Conservation (phyloP, 176 grass and related monocot genomes). For the Tillandsia fasciculata region DNA sequence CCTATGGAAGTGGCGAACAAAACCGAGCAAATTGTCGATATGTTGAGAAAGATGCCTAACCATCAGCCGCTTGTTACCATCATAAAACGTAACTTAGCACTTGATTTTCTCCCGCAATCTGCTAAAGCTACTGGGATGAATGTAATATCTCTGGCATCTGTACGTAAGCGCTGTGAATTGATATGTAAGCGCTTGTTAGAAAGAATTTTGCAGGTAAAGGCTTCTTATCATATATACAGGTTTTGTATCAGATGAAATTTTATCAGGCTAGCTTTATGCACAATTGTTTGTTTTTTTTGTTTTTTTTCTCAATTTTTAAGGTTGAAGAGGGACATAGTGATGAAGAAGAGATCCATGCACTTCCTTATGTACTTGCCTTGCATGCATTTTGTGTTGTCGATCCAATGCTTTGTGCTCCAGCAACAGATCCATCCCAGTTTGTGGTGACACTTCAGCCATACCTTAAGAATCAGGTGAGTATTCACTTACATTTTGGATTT, state of each 20-base stretch:
- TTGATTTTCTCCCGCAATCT: conserved; percentile 97
- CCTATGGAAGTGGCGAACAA: conserved; percentile 91
- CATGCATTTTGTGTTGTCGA: conserved; percentile 97
- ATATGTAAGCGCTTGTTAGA: conserved; percentile 88
- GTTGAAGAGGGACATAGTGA: conserved; percentile 70
- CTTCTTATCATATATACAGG: background rate
- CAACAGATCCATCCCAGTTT: conserved; percentile 91
- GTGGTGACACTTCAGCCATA: conserved; percentile 97
- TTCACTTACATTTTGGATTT: background rate
- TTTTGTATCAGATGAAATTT: background rate
- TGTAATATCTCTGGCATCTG: conserved; percentile 44
- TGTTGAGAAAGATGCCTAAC: conserved; percentile 93
- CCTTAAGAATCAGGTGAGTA: conserved; percentile 85
- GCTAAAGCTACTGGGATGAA: conserved; percentile 78
- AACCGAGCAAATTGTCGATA: conserved; percentile 98
- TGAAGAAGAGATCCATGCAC: conserved; percentile 65
- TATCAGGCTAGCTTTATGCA: background rate
- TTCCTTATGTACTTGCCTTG: conserved; percentile 90
- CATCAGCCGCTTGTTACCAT: conserved; percentile 89
- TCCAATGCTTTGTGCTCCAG: conserved; percentile 84
- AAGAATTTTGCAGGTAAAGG: conserved; percentile 92
- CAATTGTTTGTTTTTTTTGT: conserved; percentile 3
- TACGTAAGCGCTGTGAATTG: conserved; percentile 76
- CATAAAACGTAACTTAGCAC: conserved; percentile 68
- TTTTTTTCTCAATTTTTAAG: conserved; percentile 28